A percentile compares a stretch with the other conserved stretches of the same genome.
Conservation (phyloP, 176 grass and related monocot species). For the Guadua angustifolia region DNA sequence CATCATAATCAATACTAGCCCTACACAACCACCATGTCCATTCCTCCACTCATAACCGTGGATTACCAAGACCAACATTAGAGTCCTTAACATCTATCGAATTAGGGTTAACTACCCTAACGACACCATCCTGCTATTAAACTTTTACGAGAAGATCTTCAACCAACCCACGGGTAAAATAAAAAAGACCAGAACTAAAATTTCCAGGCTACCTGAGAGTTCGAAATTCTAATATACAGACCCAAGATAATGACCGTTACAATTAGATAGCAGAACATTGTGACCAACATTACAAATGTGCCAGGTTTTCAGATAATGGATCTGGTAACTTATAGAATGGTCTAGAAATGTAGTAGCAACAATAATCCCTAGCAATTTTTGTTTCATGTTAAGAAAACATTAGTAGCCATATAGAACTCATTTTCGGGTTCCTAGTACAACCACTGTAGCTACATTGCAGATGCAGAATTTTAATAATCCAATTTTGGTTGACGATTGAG, state of each 20-base stretch:
- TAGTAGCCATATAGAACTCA: neutral
- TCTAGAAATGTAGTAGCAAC: neutral
- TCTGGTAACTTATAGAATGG: neutral
- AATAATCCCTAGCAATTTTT: neutral
- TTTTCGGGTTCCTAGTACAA: conserved; percentile 11
- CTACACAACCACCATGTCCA: too few species aligned
- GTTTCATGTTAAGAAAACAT: neutral
- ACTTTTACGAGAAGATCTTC: too few species aligned
- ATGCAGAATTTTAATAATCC: neutral
- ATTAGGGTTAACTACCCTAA: too few species aligned
- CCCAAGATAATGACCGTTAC: neutral
- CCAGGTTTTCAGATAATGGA: neutral
- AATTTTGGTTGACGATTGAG: too few species aligned
- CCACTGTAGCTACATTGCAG: neutral
- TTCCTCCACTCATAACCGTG: too few species aligned
- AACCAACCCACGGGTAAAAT: neutral
- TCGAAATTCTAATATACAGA: neutral
- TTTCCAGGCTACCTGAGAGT: neutral
- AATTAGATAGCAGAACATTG: neutral
- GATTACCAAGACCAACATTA: too few species aligned
- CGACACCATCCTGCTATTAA: too few species aligned
- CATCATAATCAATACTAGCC: too few species aligned
- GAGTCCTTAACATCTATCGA: too few species aligned
- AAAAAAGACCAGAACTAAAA: neutral
- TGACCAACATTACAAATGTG: neutral